Percentiles rank a stretch among this genome's conserved stretches.
Evolutionary conservation across 169 alveolate species (phyloP).

Genomic region (Babesia bigemina): DNA sequence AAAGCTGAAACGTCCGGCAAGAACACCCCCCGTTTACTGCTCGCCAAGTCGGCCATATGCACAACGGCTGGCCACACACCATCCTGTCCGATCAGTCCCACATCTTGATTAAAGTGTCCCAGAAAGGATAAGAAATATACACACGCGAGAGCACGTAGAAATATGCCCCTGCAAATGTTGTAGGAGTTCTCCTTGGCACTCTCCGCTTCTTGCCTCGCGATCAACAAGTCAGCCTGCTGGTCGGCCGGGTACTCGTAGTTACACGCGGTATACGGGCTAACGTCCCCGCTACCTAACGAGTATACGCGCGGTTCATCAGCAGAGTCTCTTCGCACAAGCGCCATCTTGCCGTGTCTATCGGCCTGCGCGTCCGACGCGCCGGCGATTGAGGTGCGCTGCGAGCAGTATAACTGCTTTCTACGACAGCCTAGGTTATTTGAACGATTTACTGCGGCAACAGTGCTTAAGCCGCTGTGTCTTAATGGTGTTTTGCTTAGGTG

Average conservation of each 20-base stretch:
- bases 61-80: constrained; percentile 49
- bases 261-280: background rate
- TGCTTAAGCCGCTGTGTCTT: too few relatives aligned
- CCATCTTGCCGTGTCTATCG: background rate
- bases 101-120: constrained; percentile 41
- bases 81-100: constrained; percentile 45
- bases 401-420: constrained; percentile 14
- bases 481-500: constrained; percentile 2
- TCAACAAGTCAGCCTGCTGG: background rate
- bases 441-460: too few relatives aligned
- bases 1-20: constrained; percentile 21
- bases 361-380: constrained; percentile 17
- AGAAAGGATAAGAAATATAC: constrained; percentile 54
- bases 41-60: background rate
- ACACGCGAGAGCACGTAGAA: constrained; percentile 26
- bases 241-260: constrained; percentile 5
- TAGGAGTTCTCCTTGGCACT: constrained; percentile 18
- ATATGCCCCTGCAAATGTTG: constrained; percentile 23
- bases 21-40: background rate
- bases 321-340: background rate
- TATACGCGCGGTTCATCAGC: background rate
- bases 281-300: background rate
- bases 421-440: background rate
- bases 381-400: background rate
- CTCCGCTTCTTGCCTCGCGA: background rate